phyloP scores from a whole-genome alignment of 2,329 filamentous ascomycete species.

The Karstenula rhodostoma region DNA sequence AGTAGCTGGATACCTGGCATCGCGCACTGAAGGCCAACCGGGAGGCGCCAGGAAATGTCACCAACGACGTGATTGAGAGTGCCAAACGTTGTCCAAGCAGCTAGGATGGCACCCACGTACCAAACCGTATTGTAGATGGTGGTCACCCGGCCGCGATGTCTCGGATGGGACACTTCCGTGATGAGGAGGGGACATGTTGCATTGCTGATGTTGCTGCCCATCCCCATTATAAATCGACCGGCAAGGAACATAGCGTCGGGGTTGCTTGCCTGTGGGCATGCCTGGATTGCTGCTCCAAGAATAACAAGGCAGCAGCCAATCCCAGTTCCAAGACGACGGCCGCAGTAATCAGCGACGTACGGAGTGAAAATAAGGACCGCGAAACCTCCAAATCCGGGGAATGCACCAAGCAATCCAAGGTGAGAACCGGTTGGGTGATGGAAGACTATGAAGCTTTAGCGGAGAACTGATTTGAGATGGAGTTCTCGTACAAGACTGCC shows the following conservation, averaged over 20 bases:
- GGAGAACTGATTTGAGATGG: background rate
- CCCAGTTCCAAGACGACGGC: constrained; percentile 62
- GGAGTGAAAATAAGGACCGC: constrained; percentile 55
- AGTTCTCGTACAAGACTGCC: constrained; percentile 24
- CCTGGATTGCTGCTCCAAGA: constrained; percentile 59
- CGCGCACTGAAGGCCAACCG: constrained; percentile 67
- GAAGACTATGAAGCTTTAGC: constrained; percentile 44
- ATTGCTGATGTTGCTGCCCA: constrained; percentile 62
- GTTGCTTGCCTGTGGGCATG: constrained; percentile 52
- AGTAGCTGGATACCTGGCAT: constrained; percentile 67
- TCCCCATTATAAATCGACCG: constrained; percentile 45
- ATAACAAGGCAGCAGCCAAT: constrained; percentile 61
- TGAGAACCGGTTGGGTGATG: constrained; percentile 56
- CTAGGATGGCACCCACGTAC: constrained; percentile 35
- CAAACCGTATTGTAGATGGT: constrained; percentile 59
- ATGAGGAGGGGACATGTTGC: constrained; percentile 63
- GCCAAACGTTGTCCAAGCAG: constrained; percentile 30
- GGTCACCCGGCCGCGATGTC: constrained; percentile 65
- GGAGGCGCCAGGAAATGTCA: constrained; percentile 61
- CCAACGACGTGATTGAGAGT: constrained; percentile 24
- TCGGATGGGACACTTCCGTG: constrained; percentile 66
- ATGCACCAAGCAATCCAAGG: constrained; percentile 55
- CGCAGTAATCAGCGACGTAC: constrained; percentile 45
- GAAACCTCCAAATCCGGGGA: constrained; percentile 58
- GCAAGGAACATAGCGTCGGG: constrained; percentile 59